phyloP scores from a whole-genome alignment of 2,329 filamentous ascomycete species.

The Talaromyces verruculosus region DNA sequence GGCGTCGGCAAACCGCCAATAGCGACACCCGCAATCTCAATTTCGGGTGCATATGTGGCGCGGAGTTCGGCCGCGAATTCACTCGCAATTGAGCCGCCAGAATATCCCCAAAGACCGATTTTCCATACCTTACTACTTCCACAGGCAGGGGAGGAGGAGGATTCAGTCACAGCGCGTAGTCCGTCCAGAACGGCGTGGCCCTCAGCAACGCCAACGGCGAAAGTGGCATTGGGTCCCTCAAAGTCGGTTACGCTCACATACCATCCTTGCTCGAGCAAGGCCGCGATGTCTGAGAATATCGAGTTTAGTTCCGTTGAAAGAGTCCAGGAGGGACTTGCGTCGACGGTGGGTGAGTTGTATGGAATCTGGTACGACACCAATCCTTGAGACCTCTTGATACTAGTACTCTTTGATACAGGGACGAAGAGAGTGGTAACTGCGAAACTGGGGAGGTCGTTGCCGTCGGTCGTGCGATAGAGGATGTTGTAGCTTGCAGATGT shows the following conservation, averaged over 20 bases:
- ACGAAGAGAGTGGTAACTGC: conserved; percentile 16
- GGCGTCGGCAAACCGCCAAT: conserved; percentile 14
- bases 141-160: background rate
- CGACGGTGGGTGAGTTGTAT: conserved; percentile 14
- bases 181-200: conserved; percentile 18
- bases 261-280: conserved; percentile 15
- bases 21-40: conserved; percentile 13
- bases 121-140: background rate
- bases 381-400: background rate
- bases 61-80: conserved; percentile 18
- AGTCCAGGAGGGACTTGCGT: conserved; percentile 17
- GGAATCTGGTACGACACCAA: conserved; percentile 17
- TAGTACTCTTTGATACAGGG: background rate
- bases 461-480: conserved; percentile 16
- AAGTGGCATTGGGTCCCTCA: conserved; percentile 15
- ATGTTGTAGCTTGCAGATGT: conserved; percentile 19
- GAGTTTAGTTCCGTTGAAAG: background rate
- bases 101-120: conserved; percentile 17
- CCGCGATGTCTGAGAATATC: conserved; percentile 1
- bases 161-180: conserved; percentile 11
- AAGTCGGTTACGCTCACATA: conserved; percentile 17
- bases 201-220: conserved; percentile 10
- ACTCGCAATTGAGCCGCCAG: conserved; percentile 17
- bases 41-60: conserved; percentile 12
- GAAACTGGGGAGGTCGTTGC: conserved; percentile 7